phyloP scores from a whole-genome alignment of 768 basidiomycete species.

The Naematelia aurantialba region DNA sequence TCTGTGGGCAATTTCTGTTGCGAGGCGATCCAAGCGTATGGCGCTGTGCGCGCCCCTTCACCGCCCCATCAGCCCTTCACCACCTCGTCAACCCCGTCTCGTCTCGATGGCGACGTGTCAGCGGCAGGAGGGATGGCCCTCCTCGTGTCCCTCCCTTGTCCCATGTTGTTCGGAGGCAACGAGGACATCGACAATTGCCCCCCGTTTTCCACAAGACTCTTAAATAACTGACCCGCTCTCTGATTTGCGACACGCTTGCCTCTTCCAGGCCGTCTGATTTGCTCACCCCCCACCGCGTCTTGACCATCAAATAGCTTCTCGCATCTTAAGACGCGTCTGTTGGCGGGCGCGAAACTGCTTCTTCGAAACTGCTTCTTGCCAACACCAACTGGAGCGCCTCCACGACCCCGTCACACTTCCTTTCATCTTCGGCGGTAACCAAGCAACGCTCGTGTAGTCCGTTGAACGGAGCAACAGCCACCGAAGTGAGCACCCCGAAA shows the following conservation, averaged over 20 bases:
- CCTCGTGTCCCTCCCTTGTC: not conserved
- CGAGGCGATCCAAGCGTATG: not conserved
- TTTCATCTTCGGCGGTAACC: not conserved
- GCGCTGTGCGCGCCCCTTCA: not conserved
- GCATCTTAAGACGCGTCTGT: not conserved
- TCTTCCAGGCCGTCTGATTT: not conserved
- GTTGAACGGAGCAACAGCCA: not conserved
- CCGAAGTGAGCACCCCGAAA: not conserved
- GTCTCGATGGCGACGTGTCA: not conserved
- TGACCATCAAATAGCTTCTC: not conserved
- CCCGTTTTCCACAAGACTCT: not conserved
- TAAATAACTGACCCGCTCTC: not conserved
- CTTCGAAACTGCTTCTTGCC: not conserved
- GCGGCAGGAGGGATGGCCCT: not conserved
- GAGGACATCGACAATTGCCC: not conserved
- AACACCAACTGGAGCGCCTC: not conserved
- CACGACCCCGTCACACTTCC: not conserved
- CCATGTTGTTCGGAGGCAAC: not conserved
- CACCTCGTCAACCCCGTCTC: not conserved
- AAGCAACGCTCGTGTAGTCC: not conserved
- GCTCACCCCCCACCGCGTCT: not conserved
- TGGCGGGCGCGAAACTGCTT: too few species aligned
- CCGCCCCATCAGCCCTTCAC: not conserved
- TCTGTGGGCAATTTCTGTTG: not conserved
- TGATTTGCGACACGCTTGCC: not conserved